Evolutionary conservation across 805 yeast species (phyloP).

Genomic region (Ogataea polymorpha): DNA sequence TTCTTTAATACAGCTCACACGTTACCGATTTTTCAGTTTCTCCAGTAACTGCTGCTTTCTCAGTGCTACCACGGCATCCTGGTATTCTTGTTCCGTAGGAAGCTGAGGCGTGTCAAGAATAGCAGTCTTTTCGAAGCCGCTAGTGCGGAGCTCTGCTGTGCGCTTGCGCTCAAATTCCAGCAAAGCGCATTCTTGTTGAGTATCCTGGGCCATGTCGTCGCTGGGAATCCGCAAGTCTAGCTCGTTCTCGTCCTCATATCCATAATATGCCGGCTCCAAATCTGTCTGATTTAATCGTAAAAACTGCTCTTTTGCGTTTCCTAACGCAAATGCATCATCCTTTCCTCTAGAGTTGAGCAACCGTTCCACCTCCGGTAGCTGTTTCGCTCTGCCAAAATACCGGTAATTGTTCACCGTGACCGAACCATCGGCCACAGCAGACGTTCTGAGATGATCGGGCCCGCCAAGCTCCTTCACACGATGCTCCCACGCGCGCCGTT

Average conservation of each 20-base stretch:
- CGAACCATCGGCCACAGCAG: conserved; percentile 4
- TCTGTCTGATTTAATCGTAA: conserved; percentile 11
- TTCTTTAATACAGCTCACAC: conserved; percentile 15
- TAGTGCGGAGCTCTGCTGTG: not conserved
- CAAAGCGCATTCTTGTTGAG: not conserved
- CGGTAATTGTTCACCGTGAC: conserved; percentile 50
- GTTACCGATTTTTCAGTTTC: conserved; percentile 30
- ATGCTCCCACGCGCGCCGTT: conserved; percentile 75
- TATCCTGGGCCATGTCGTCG: too few species aligned
- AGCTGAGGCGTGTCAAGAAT: conserved; percentile 31
- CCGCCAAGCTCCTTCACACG: conserved; percentile 73
- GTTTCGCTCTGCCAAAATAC: conserved; percentile 82
- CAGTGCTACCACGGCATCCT: conserved; percentile 43
- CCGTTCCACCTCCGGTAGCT: conserved; percentile 67
- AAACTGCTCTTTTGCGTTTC: conserved; percentile 28
- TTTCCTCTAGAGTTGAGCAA: conserved; percentile 25
- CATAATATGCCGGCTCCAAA: conserved; percentile 41
- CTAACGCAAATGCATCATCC: too few species aligned
- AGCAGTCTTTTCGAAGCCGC: not conserved
- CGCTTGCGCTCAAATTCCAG: not conserved
- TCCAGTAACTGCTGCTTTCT: conserved; percentile 43
- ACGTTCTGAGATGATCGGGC: conserved; percentile 48
- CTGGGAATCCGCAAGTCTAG: not conserved
- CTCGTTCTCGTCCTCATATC: conserved; percentile 34
- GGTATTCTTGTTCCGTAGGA: conserved; percentile 37